Conservation (phyloP, 176 grass and related monocot genomes). For the Dendrocalamus sinicus region DNA sequence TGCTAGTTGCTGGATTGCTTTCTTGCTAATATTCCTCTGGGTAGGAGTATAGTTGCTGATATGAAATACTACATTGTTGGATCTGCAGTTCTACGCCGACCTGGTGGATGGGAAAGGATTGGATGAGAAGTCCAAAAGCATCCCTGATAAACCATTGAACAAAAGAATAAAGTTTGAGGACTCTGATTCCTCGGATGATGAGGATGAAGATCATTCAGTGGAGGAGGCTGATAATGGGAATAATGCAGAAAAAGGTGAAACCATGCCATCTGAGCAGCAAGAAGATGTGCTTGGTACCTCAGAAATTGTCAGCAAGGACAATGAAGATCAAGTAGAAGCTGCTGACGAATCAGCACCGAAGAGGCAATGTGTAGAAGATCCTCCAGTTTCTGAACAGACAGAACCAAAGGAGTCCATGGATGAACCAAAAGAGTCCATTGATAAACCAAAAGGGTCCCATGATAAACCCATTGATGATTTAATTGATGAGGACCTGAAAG, state of each 20-base stretch:
- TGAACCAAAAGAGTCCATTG: constrained; percentile 26
- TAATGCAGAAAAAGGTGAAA: constrained; percentile 49
- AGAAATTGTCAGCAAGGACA: constrained; percentile 33
- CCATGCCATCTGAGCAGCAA: constrained; percentile 31
- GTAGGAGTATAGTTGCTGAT: background rate
- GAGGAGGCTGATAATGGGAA: constrained; percentile 55
- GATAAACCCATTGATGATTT: constrained; percentile 81
- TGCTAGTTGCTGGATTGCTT: background rate
- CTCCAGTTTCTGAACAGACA: constrained; percentile 21
- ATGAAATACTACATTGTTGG: constrained; percentile 2
- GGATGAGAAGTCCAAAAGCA: constrained; percentile 35
- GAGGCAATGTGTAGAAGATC: constrained; percentile 64
- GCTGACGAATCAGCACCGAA: constrained; percentile 62
- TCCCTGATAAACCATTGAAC: constrained; percentile 69
- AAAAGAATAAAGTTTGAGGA: constrained; percentile 83
- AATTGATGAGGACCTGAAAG: constrained; percentile 85
- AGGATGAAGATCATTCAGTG: constrained; percentile 44
- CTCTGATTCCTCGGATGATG: constrained; percentile 81
- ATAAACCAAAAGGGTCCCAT: constrained; percentile 23
- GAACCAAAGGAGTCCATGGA: constrained; percentile 13
- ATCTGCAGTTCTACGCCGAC: constrained; percentile 79
- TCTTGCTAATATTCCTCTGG: background rate
- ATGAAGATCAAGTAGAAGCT: constrained; percentile 39
- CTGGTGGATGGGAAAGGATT: constrained; percentile 64
- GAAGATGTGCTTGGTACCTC: constrained; percentile 24